Base-by-base conservation (phyloP, 192 early-diverging fungal genomes). In the Backusella sp. region DNA sequence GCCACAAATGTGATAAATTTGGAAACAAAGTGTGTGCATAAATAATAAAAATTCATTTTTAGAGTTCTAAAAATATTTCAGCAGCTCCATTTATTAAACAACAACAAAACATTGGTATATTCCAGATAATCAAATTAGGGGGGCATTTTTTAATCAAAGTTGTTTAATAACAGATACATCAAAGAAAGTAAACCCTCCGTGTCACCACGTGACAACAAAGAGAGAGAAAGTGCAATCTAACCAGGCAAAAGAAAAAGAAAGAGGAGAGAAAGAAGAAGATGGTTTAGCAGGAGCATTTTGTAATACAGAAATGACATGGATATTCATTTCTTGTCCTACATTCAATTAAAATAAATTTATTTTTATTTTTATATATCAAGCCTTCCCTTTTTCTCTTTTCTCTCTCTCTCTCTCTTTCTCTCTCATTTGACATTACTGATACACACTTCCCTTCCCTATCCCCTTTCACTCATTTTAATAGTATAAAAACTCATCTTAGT, bases 381-480 rank as follows among this genome's bases (percentile, higher is more conserved):
- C 66, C 15, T 68, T 68, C 4, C n/a, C 66, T 68, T 37, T 68
- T 68, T 37, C n/a, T 68, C 35, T 68, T 17, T 68, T 68, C 66
- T 68, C 6, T 32, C 34, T 68, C 30, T 68, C 37, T 71, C 41
- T 34, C 26, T 56, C 36, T 39, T 28, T 28, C 28, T 68, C 66
- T 49, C 32, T 44, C 14, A 42, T 69, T 34, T 70, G 26, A 11
- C 69, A 39, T 72, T 70, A 32, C 11, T 26, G 21, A 42, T 15
- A 41, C 8, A 14, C 66, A n/a, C 26, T 49, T 15, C 56, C 70
- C 68, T 39, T 34, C 21, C 65, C 41, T 37, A 72, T 67, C 71
- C 49, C 56, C 73, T 32, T 70, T 74, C 72, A 19, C 23, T 23
- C 53, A 26, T 21, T 26, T 28, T 21, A 59, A 59, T 59, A 23